phyloP scores from a whole-genome alignment of 1,284 basidiomycete genomes.

The Moesziomyces sp. region DNA sequence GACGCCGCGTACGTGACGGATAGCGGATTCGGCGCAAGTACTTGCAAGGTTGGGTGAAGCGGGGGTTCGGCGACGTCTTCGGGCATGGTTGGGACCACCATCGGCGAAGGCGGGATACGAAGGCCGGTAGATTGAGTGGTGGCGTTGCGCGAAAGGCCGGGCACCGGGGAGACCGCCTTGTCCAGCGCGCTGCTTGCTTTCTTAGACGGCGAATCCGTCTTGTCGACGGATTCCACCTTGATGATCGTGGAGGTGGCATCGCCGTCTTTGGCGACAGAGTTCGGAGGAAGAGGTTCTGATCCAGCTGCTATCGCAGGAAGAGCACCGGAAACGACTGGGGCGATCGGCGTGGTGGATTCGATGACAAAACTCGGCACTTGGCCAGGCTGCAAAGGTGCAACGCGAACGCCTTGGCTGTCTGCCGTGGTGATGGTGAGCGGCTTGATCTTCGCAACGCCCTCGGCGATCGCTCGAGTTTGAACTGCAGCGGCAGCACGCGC shows the following conservation, averaged over 20 bases:
- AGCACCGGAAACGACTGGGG: slow-evolving; percentile 8
- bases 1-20: slow-evolving; percentile 66
- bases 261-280: background rate
- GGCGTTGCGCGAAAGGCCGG: slow-evolving; percentile 32
- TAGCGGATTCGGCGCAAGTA: slow-evolving; percentile 62
- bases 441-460: slow-evolving; percentile 40
- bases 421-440: slow-evolving; percentile 42
- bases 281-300: background rate
- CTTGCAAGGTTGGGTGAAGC: slow-evolving; percentile 59
- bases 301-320: slow-evolving; percentile 3
- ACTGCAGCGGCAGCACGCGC: slow-evolving; percentile 39
- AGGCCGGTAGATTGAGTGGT: slow-evolving; percentile 21
- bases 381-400: slow-evolving; percentile 44
- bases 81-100: slow-evolving; percentile 21
- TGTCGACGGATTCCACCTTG: slow-evolving; percentile 19
- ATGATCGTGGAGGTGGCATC: slow-evolving; percentile 8
- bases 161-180: slow-evolving; percentile 35
- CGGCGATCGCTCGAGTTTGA: slow-evolving; percentile 32
- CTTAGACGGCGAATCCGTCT: slow-evolving; percentile 12
- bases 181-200: slow-evolving; percentile 19
- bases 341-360: slow-evolving; percentile 31
- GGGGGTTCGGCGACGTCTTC: slow-evolving; percentile 31
- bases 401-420: slow-evolving; percentile 38
- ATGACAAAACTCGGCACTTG: slow-evolving; percentile 50
- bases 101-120: slow-evolving; percentile 41